Evolutionary conservation across 768 basidiomycete genomes (phyloP), one percentile per base, ranked within the genome.

Genomic region (Leccinellum albellum): DNA sequence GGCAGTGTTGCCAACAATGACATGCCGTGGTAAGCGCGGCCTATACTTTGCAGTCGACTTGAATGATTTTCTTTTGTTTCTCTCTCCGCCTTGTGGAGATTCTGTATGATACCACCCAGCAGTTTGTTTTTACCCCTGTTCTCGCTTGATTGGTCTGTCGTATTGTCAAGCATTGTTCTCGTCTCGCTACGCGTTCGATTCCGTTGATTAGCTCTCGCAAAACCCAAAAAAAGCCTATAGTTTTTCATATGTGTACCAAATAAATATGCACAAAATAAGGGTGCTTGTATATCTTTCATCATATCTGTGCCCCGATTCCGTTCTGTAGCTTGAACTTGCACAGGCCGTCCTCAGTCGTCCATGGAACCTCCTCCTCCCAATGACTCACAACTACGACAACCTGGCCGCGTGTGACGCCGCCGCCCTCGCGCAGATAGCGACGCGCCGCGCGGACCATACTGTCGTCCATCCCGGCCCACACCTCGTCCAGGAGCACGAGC

Each of bases 321-420:
- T 69, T 62, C n/a, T 75, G 70, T 37, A 80, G 58, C 52, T 54
- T 65, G 47, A 74, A 74, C 48, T 57, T 64, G 66, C 65, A 76
- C 45, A 88, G 65, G 0, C 84, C 82, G 51, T 86, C 85, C 14
- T 75, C 76, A 0, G 62, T 67, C 1, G 73, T 77, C 92, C 93
- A 95, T 3, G 94, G 94, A 17, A 94, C 84, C 73, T 98, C 94
- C 35, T 89, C 88, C 61, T 91, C 89, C 85, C 91, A 93, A 74
- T 96, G 94, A 37, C 87, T 92, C 54, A 98, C 82, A 3, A 91
- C 87, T 1, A 98, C 79, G 23, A 93, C 87, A 2, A 87, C 88
- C 74, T 97, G 93, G 44, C 80, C 74, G 12, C 71, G 62, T 21
- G 74, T 74, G 23, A 87, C 66, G 0, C 81, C 84, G 0, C 81